Percentiles rank a stretch among this genome's conserved stretches.
These are phyloP conservation scores for Noccaea caerulescens DNA, from an alignment of 345 rosid genomes.

Conservation along the genomic window DNA sequence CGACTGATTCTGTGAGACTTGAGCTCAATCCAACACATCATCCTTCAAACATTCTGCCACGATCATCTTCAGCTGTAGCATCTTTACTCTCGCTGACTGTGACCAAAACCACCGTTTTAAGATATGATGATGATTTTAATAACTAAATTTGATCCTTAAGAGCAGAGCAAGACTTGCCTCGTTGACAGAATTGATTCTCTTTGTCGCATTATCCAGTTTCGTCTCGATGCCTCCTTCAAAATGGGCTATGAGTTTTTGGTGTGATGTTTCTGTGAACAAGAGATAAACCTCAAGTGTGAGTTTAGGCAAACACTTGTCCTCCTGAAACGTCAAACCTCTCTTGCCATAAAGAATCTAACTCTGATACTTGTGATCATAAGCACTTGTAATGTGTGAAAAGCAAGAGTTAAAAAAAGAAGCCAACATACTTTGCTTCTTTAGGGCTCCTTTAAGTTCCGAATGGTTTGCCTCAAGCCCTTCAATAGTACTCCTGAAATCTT, in stretches of 20 bases:
- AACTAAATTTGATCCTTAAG: constrained; percentile 14
- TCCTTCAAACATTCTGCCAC: constrained; percentile 66
- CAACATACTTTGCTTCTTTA: constrained; percentile 84
- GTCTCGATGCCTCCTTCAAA: constrained; percentile 67
- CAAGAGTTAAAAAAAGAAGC: constrained; percentile 11
- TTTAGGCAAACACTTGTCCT: constrained; percentile 4
- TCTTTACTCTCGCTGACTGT: constrained; percentile 75
- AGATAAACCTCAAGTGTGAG: constrained; percentile 20
- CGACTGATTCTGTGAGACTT: constrained; percentile 8
- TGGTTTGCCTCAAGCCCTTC: constrained; percentile 71
- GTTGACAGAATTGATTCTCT: constrained; percentile 60
- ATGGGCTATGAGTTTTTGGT: constrained; percentile 67
- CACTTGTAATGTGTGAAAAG: constrained; percentile 13
- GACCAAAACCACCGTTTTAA: constrained; percentile 22
- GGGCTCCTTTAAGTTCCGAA: constrained; percentile 60
- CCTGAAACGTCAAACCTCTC: constrained; percentile 13
- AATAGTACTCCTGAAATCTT: constrained; percentile 57
- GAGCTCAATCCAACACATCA: constrained; percentile 30
- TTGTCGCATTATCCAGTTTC: constrained; percentile 64
- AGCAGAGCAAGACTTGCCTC: constrained; percentile 59
- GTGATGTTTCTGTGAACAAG: constrained; percentile 62
- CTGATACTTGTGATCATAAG: constrained; percentile 7
- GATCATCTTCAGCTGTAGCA: constrained; percentile 64
- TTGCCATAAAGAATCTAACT: constrained; percentile 11
- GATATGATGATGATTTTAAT: background rate